These are phyloP conservation scores for Penicillium aurantiogriseum DNA, from an alignment of 2,329 filamentous ascomycete species.

Conservation along the genomic window DNA sequence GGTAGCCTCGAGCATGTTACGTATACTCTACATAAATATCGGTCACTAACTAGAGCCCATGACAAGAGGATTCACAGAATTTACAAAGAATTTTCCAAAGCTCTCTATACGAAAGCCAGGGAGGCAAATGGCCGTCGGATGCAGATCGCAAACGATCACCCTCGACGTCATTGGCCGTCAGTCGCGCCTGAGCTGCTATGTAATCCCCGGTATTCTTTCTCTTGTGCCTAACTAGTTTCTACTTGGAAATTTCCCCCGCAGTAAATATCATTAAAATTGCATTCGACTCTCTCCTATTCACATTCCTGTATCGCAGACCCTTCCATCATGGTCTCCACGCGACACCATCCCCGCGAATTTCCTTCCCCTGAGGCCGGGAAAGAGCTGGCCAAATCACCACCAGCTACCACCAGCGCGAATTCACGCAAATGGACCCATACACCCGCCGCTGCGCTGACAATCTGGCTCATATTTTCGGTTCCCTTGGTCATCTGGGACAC, in stretches of 20 bases:
- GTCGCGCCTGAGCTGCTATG: conserved; percentile 1
- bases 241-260: not conserved
- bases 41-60: not conserved
- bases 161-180: conserved; percentile 11
- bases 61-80: not conserved
- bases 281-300: not conserved
- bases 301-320: not conserved
- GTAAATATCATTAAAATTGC: not conserved
- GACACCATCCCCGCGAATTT: conserved; percentile 54
- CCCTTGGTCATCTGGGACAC: conserved; percentile 81
- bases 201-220: not conserved
- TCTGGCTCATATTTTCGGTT: conserved; percentile 73
- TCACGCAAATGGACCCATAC: conserved; percentile 55
- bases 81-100: not conserved
- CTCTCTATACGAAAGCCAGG: not conserved
- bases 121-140: not conserved
- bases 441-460: conserved; percentile 57
- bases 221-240: not conserved
- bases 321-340: conserved; percentile 53
- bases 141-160: not conserved
- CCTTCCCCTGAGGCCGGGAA: conserved; percentile 33
- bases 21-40: no score
- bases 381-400: conserved; percentile 27
- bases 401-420: conserved; percentile 21
- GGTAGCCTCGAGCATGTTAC: no score